Evolutionary conservation across 2,329 filamentous ascomycete species (phyloP), one percentile per base, ranked within the genome.

Genomic region (Aspergillus sp.): DNA sequence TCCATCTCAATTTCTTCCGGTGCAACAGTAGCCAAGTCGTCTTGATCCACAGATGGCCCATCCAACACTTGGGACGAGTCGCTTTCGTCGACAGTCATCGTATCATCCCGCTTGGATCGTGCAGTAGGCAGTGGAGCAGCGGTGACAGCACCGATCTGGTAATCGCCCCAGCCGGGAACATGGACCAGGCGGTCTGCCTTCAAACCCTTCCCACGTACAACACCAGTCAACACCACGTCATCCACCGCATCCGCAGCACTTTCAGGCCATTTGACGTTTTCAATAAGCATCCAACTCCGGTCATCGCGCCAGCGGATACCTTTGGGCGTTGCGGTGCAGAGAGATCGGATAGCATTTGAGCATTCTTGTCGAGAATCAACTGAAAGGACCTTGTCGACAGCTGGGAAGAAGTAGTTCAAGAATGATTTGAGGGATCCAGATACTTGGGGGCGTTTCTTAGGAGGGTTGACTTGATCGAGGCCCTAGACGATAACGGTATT

Each of bases 281-380:
- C 95, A 4, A 93, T 86, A 57, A 96, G 79, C 88, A 99, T 91
- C 90, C 95, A 99, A 67, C 92, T 96, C 65, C 95, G 85, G 64
- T 96, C 91, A 52, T 99, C 95, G 66, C 95, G 86, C 95, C 95
- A 99, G 62, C 88, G 82, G n/a, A 99, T 85, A 1, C 95, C 95
- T 78, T 96, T 98, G 11, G 95, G 93, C 44, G 89, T 92, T 37
- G 90, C 91, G 63, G 88, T 96, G 81, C 95, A 99, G 15, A 99
- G 79, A 27, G 92, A 93, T 52, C 96, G 86, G 75, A 98, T 90
- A 39, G 96, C 80, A 71, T 97, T 98, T 52, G 91, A 86, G 71
- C 90, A 93, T 73, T 99, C 95, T 71, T 96, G 92, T 70, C 90
- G 84, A 61, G 85, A 93, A 70, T 96, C 92, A 55, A 97, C 81